Evolutionary conservation across 805 yeast species (phyloP), one percentile per base, ranked within the genome.

Genomic region (Saccharomycopsis sp.): DNA sequence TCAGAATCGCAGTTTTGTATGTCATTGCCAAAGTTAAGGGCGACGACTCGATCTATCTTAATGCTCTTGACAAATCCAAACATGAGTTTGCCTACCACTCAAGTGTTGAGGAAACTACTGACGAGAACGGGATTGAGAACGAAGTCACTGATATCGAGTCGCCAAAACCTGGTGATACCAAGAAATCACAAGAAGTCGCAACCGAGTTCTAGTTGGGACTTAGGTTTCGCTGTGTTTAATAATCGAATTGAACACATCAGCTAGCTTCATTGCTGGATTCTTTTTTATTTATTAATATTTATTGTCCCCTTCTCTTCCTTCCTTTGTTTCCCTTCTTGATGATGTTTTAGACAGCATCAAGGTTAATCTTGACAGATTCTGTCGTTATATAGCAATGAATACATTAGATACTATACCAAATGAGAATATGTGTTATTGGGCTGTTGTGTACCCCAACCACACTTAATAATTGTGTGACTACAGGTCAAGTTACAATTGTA

Each of bases 1-100:
- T 76, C 15, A 78, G 94, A 71, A 68, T 81, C 41, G 58, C 67
- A 0, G 60, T 64, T 15, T 61, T 64, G 35, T 77, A 69, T 57
- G 29, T 71, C 2, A 68, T 70, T 54, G 66, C 78, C 35, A 73
- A 67, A 55, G 25, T 69, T 12, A 73, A 56, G 59, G 20, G 53
- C 15, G 63, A 58, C 24, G 55, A 49, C 3, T 42, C 53, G n/a
- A 60, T 59, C 41, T 59, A 49, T 44, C n/a, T 14, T 20, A 59
- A 61, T 23, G 54, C 64, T 41, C 56, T 51, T 25, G 57, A 52
- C 51, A 63, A 58, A 35, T 59, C 47, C 2, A 63, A 57, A 17
- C 59, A 59, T 23, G 23, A 25, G 14, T 61, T 58, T 19, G 57
- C 8, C 12, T 60, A 62, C n/a, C 54, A 38, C 25, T 52, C 59